Evolutionary conservation across 106 monocot species (phyloP), one percentile per base, ranked within the genome.

Genomic region (Gastrodia elata): DNA sequence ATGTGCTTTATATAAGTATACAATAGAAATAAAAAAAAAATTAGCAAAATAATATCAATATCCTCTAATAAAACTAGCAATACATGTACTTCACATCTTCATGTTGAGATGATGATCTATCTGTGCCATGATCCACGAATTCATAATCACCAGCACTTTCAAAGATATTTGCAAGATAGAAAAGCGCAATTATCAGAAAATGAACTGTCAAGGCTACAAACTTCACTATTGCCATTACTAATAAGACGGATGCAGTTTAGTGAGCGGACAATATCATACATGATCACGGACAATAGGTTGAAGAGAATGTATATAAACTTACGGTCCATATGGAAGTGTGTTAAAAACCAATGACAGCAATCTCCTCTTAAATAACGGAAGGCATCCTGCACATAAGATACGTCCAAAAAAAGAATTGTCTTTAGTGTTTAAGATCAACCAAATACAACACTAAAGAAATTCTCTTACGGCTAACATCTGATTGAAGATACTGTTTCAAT

Each of bases 291-390:
- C 55, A 22, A n/a, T 5, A 55, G 1, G 30, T 18, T 13, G n/a
- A 67, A 18, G 67, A 74, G 16, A 35, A 57, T 27, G 56, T 38
- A 44, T 38, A 67, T 57, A 24, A 38, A 76, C 97, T 86, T 82
- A 93, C 97, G 97, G 72, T 98, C 93, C 44, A 88, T 80, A 83
- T 98, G 97, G 69, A 98, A 98, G 73, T 98, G 97, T 27, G 97
- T 98, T 22, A 98, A 78, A 75, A 98, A 93, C 93, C 97, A 98
- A 76, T 98, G 87, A 2, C 82, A 91, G 64, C 97, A 98, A 71
- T 88, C 90, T 75, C 86, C 93, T 84, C 86, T 82, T 67, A 90
- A 76, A 79, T 80, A 93, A 75, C 88, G 88, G 68, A 98, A 98
- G 56, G 97, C 93, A 82, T 98, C 93, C 97, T 98, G 88, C 81